A percentile compares a stretch with the other conserved stretches of the same genome.
Conservation (phyloP, 345 rosid genomes). For the Turnera subulata region DNA sequence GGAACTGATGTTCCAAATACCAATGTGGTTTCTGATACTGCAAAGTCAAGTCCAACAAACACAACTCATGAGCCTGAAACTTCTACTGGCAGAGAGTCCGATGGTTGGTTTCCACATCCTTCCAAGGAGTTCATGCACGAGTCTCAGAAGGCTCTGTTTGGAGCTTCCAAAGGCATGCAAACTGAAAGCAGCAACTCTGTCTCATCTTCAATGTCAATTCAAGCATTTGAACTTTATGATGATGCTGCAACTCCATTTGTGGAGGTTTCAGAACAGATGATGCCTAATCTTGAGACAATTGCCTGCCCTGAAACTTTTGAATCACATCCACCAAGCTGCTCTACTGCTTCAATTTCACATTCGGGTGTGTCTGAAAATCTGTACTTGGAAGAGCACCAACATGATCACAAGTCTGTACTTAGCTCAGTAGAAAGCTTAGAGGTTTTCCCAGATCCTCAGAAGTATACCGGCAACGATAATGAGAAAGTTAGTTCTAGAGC, state of each 20-base stretch:
- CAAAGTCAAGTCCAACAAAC: conserved; percentile 35
- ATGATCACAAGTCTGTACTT: conserved; percentile 25
- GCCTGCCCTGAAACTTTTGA: conserved; percentile 32
- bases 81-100: conserved; percentile 25
- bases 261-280: conserved; percentile 44
- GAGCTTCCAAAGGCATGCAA: conserved; percentile 49
- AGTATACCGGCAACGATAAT: conserved; percentile 14
- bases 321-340: conserved; percentile 30
- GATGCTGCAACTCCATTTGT: conserved; percentile 65
- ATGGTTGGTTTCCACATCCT: conserved; percentile 22
- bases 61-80: conserved; percentile 35
- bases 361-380: conserved; percentile 29
- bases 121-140: conserved; percentile 31
- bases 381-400: conserved; percentile 27
- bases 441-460: conserved; percentile 26
- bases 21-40: conserved; percentile 16
- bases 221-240: conserved; percentile 73
- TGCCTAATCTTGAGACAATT: conserved; percentile 33
- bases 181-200: conserved; percentile 73
- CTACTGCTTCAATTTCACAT: conserved; percentile 25
- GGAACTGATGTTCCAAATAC: conserved; percentile 46
- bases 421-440: conserved; percentile 33
- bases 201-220: conserved; percentile 72
- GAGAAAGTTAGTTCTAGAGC: conserved; percentile 25
- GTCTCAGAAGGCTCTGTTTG: conserved; percentile 36